These are phyloP conservation scores for Circinella minor DNA, from an alignment of 371 early-diverging fungal species.

Conservation along the genomic window DNA sequence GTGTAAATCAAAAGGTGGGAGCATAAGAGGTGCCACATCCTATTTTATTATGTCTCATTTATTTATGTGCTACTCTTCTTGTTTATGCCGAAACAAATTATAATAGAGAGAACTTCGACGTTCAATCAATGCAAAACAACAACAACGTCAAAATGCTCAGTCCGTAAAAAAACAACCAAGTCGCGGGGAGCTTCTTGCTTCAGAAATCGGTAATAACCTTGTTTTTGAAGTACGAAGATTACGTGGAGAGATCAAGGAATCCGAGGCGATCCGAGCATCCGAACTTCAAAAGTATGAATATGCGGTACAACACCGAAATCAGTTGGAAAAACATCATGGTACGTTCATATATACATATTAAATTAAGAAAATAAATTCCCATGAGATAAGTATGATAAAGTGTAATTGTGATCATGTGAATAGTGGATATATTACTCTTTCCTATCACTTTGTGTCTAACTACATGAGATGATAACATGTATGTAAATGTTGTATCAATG, in stretches of 20 bases:
- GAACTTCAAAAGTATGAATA: constrained; percentile 54
- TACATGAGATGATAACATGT: too few relatives aligned
- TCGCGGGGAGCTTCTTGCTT: constrained; percentile 17
- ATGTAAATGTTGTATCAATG: too few relatives aligned
- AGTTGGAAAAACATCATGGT: constrained; percentile 52
- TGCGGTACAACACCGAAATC: constrained; percentile 43
- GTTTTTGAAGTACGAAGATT: constrained; percentile 36
- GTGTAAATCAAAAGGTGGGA: neutral
- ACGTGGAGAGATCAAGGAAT: constrained; percentile 46
- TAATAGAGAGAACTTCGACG: neutral
- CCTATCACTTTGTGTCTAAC: too few relatives aligned
- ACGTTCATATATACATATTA: neutral
- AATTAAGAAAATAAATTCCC: too few relatives aligned
- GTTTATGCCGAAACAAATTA: too few relatives aligned
- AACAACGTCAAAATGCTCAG: neutral
- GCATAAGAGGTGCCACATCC: neutral
- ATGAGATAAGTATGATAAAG: too few relatives aligned
- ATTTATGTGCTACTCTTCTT: too few relatives aligned
- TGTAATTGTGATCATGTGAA: too few relatives aligned
- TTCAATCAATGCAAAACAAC: neutral
- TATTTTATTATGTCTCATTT: too few relatives aligned
- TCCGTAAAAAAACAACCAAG: too few relatives aligned
- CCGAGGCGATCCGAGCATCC: constrained; percentile 54
- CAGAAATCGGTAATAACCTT: constrained; percentile 36
- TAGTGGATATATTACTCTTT: too few relatives aligned